Percentiles rank a stretch among this genome's conserved stretches.
These are phyloP conservation scores for Xylaria sp. DNA, from an alignment of 2,329 filamentous ascomycete species.

Conservation along the genomic window DNA sequence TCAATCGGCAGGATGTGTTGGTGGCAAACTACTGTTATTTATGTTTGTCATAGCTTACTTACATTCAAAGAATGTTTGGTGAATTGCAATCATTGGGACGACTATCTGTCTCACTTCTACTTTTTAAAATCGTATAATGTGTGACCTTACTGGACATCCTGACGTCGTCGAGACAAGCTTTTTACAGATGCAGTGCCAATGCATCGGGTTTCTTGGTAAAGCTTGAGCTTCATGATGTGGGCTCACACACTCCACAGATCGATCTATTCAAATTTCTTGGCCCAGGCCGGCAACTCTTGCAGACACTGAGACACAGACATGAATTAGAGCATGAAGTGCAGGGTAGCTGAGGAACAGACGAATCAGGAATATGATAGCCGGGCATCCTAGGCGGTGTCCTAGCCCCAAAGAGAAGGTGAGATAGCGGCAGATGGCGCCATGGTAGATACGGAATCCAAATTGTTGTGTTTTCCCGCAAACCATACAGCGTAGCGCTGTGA, in stretches of 20 bases:
- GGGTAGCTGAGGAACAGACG: neutral
- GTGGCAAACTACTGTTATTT: neutral
- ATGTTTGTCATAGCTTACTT: neutral
- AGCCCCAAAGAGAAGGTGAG: slow-evolving; percentile 35
- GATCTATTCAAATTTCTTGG: slow-evolving; percentile 16
- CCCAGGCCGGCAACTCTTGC: neutral
- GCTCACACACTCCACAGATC: slow-evolving; percentile 18
- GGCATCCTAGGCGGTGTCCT: slow-evolving; percentile 11
- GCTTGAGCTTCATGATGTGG: slow-evolving; percentile 26
- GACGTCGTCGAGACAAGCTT: slow-evolving; percentile 29
- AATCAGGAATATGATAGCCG: slow-evolving; percentile 11
- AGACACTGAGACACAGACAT: neutral
- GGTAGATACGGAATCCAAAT: slow-evolving; percentile 3
- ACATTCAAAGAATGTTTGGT: neutral
- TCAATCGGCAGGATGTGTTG: neutral
- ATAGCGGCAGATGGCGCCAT: slow-evolving; percentile 26
- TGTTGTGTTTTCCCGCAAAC: neutral
- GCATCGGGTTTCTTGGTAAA: slow-evolving; percentile 23
- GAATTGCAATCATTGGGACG: neutral
- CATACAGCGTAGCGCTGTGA: slow-evolving; percentile 8
- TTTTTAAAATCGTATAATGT: neutral
- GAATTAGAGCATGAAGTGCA: slow-evolving; percentile 6
- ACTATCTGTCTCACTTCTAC: neutral
- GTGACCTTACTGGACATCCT: neutral
- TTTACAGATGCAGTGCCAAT: slow-evolving; percentile 25